Base-by-base conservation (phyloP, 805 yeast species). In the Saturnispora bothae region DNA sequence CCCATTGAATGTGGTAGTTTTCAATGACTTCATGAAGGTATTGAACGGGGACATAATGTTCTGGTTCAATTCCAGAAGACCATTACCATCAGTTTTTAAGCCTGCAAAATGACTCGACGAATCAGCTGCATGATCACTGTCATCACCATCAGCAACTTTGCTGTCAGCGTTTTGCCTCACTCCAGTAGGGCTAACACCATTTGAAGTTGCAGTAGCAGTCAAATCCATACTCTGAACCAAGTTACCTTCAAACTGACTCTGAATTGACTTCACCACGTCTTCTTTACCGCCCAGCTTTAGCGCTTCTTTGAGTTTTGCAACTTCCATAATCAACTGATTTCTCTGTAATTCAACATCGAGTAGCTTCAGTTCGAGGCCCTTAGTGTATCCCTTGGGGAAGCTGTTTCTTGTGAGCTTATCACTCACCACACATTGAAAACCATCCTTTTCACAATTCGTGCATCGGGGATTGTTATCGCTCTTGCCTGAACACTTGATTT, bases 371-470 rank as follows among this genome's bases (percentile, higher is more conserved):
- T 82, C 94, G 46, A 82, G 59, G 48, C 74, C 76, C 57, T 79
- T 84, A 1, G 94, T 82, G 51, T 82, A 82, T 0, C 92, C 89
- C 49, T 78, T 77, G 3, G 92, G 89, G 44, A 81, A 79, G 1
- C 88, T 83, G 43, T 85, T 65, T 56, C 94, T 65, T 0, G 86
- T 75, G 20, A 82, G 57, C 51, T 78, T 79, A 57, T 81, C 89
- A 39, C 81, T 72, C 3, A 81, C 80, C 29, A 74, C 69, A 54
- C 94, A 82, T 32, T 69, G 74, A 48, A 76, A 77, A 1, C 78
- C 79, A 31, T 77, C 73, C 44, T 71, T 71, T 26, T 62, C 59
- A 52, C 92, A 82, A 50, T 78, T 78, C 27, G 75, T 64, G 53
- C 94, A 82, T 32, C 63, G 56, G 8, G 86, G 86, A 22, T 47